Evolutionary conservation across 2,329 filamentous ascomycete species (phyloP).

Genomic region (Aspergillus candidus): DNA sequence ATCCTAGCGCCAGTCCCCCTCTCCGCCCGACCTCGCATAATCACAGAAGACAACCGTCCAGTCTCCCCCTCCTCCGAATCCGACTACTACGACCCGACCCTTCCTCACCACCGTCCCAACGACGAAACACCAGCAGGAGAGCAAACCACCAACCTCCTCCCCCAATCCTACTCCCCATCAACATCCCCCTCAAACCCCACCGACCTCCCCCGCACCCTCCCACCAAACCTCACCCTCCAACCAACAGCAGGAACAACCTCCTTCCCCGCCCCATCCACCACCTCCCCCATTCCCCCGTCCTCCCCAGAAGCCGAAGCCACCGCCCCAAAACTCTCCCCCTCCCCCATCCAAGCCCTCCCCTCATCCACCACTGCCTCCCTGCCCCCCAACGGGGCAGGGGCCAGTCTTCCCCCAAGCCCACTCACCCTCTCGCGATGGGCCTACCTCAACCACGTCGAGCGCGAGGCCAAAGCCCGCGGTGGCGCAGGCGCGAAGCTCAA

Average conservation of each 20-base stretch:
- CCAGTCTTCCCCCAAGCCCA: constrained; percentile 15
- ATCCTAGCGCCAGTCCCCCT: constrained; percentile 4
- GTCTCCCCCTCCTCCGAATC: constrained; percentile 9
- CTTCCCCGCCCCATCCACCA: constrained; percentile 26
- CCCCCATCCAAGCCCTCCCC: constrained; percentile 29
- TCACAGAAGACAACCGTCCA: constrained; percentile 8
- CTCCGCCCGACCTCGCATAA: constrained; percentile 2
- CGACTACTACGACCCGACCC: constrained; percentile 40
- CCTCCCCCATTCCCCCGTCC: constrained; percentile 15
- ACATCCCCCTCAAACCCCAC: constrained; percentile 18
- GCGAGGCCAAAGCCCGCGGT: constrained; percentile 63
- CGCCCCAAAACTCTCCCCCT: constrained; percentile 29
- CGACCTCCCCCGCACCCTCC: constrained; percentile 20
- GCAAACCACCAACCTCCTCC: neutral
- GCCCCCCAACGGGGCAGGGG: constrained; percentile 10
- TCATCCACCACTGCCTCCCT: constrained; percentile 12
- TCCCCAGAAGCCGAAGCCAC: constrained; percentile 30
- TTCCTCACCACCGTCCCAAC: constrained; percentile 43
- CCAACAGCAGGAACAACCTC: constrained; percentile 28
- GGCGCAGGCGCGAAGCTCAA: constrained; percentile 68
- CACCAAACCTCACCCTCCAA: constrained; percentile 34
- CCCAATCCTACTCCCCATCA: neutral
- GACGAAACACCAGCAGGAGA: constrained; percentile 3
- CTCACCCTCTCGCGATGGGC: constrained; percentile 42
- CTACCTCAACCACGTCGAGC: constrained; percentile 58